These are phyloP conservation scores for Gynostemma pentaphyllum DNA, from an alignment of 306 rosid genomes.

Conservation along the genomic window DNA sequence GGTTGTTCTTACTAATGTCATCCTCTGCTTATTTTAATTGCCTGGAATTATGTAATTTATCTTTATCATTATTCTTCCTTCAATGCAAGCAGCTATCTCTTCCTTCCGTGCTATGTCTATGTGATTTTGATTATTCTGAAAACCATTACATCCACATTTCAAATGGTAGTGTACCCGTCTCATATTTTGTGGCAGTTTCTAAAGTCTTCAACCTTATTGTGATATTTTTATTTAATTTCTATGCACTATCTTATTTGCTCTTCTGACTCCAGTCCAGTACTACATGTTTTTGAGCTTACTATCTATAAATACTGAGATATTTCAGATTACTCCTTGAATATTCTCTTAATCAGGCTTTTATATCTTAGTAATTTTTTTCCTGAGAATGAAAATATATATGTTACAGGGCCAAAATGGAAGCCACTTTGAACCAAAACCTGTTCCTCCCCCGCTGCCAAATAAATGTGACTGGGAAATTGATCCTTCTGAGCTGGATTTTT, in stretches of 20 bases:
- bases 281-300: background rate
- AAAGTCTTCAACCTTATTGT: background rate
- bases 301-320: background rate
- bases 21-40: background rate
- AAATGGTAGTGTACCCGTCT: background rate
- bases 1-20: background rate
- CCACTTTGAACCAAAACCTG: slow-evolving; percentile 80
- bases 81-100: background rate
- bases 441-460: slow-evolving; percentile 81
- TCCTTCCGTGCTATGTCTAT: background rate
- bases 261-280: background rate
- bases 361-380: background rate
- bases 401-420: slow-evolving; percentile 96
- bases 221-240: background rate
- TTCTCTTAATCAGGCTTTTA: slow-evolving; percentile 1
- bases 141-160: background rate
- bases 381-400: slow-evolving; percentile 3
- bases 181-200: background rate
- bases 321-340: background rate
- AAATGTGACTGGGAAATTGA: slow-evolving; percentile 99
- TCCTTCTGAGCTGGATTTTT: slow-evolving; percentile 85
- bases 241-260: background rate
- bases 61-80: background rate
- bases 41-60: background rate
- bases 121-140: background rate